phyloP scores from a whole-genome alignment of 2,329 filamentous ascomycete genomes.

The Neopestalotiopsis clavispora region DNA sequence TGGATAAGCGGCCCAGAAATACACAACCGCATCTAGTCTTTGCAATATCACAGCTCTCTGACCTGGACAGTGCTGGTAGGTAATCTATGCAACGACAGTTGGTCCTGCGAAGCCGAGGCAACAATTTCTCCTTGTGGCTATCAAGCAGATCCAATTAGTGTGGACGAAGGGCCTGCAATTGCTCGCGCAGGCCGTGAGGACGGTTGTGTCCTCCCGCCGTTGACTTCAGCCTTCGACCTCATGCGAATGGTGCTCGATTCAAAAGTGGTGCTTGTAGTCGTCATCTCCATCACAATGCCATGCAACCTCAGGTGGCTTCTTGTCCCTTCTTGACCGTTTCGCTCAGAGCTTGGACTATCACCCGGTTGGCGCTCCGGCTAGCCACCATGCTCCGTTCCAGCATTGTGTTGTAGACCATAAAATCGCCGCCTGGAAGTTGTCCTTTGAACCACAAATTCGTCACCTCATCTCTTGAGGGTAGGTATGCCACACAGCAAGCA shows the following conservation, averaged over 20 bases:
- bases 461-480: conserved; percentile 85
- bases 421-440: conserved; percentile 50
- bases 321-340: conserved; percentile 39
- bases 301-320: conserved; percentile 18
- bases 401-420: conserved; percentile 44
- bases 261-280: not conserved
- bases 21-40: not conserved
- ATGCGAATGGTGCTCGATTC: not conserved
- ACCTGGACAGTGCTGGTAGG: not conserved
- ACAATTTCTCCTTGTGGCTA: not conserved
- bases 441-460: conserved; percentile 96
- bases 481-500: conserved; percentile 88
- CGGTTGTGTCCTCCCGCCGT: not conserved
- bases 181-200: not conserved
- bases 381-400: conserved; percentile 47
- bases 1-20: not conserved
- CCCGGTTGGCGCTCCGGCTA: conserved; percentile 46
- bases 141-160: not conserved
- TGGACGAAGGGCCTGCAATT: not conserved
- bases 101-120: not conserved
- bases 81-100: not conserved
- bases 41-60: not conserved
- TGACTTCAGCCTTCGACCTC: not conserved
- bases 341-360: conserved; percentile 43
- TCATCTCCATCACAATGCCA: not conserved